Base-by-base conservation (phyloP, 768 basidiomycete genomes). In the Boletales sp. region DNA sequence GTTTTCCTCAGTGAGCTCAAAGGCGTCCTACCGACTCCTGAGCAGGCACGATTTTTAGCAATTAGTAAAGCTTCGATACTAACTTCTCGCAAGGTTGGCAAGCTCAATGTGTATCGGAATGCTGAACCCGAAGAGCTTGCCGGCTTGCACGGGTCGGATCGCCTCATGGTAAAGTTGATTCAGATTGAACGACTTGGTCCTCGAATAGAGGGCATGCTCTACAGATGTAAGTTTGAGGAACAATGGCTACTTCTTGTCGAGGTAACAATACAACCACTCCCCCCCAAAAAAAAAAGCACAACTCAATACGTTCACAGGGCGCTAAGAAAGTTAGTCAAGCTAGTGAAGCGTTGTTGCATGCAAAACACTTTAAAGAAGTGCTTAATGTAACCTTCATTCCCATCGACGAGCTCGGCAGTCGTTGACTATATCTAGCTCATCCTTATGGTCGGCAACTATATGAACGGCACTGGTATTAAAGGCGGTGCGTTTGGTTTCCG, bases 401-500 rank as follows among this genome's bases (percentile, higher is more conserved):
- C 40, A 0, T 34, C 31, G 36, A 19, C 24, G 27, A 32, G 40
- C 47, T 18, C 27, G 39, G 17, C 14, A 39, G 30, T 34, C n/a
- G 11, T 32, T 60, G 36, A 57, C 42, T 21, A 39, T 37, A 5
- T 6, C 39, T 46, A 86, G 87, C 80, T 99, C 37, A 97, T 98
- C 56, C 83, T 99, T 13, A 78, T 94, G 58, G 82, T 99, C 57
- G 95, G 95, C 38, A 99, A 99, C 67, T 99, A 93, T 68, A 94
- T 98, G 86, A 99, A 99, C 64, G 92, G 94, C 7, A 87, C 92
- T 46, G 93, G 94, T 47, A 80, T 92, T 60, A 97, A 95, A 67
- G 95, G 95, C 48, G 94, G 94, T 30, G 97, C 97, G 1, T 95
- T 90, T 59, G 95, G 95, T 51, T 99, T 99, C 80, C 84, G 89